Evolutionary conservation across 2,329 filamentous ascomycete species (phyloP).

Genomic region (Beauveria caledonica): DNA sequence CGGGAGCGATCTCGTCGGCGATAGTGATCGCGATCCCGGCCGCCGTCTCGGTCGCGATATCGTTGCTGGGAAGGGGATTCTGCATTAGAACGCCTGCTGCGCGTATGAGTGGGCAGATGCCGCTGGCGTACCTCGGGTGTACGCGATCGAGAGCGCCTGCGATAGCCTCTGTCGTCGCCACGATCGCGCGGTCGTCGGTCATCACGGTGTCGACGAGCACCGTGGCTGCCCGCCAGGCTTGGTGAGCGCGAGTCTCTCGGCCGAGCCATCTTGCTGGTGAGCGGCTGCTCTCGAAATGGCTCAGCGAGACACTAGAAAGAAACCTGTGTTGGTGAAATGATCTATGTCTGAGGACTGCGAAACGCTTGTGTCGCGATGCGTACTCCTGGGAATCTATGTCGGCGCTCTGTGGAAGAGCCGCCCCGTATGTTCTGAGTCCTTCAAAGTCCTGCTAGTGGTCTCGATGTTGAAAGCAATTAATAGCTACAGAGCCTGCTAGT

Average conservation of each 20-base stretch:
- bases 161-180: constrained; percentile 40
- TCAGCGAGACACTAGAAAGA: constrained; percentile 9
- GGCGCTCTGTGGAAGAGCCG: background rate
- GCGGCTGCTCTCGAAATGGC: background rate
- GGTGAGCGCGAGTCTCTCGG: constrained; percentile 72
- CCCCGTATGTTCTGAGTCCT: background rate
- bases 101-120: background rate
- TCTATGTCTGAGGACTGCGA: constrained; percentile 8
- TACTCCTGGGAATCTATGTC: constrained; percentile 7
- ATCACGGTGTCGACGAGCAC: constrained; percentile 59
- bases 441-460: background rate
- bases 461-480: background rate
- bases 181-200: constrained; percentile 48
- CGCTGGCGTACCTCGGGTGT: constrained; percentile 51
- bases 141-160: constrained; percentile 52
- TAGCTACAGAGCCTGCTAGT: background rate
- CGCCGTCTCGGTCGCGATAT: constrained; percentile 45
- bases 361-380: constrained; percentile 9
- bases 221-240: constrained; percentile 84
- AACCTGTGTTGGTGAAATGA: constrained; percentile 9
- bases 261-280: constrained; percentile 44
- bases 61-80: constrained; percentile 39
- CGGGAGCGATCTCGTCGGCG: constrained; percentile 58
- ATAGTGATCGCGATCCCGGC: constrained; percentile 45
- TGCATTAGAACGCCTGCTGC: constrained; percentile 30